phyloP scores from a whole-genome alignment of 2,329 filamentous ascomycete species.

The Penicillium sp. region DNA sequence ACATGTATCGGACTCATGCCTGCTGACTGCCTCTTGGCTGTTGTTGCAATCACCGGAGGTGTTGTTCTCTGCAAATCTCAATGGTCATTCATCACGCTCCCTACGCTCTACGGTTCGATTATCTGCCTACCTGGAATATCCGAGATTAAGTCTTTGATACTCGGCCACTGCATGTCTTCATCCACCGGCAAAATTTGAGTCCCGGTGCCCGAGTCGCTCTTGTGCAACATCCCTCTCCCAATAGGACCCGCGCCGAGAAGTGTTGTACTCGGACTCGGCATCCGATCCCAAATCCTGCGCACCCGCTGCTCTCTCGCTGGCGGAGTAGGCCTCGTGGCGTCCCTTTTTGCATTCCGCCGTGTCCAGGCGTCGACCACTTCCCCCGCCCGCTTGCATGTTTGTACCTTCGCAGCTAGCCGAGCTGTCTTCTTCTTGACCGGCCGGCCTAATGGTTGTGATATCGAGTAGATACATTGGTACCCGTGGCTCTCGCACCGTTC shows the following conservation, averaged over 20 bases:
- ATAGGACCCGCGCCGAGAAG: not conserved
- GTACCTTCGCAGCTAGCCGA: not conserved
- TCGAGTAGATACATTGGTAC: conserved; percentile 36
- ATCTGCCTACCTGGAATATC: conserved; percentile 2
- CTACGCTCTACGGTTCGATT: not conserved
- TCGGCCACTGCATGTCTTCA: not conserved
- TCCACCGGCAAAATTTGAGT: conserved; percentile 1
- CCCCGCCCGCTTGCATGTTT: not conserved
- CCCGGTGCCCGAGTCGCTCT: not conserved
- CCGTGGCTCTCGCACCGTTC: conserved; percentile 36
- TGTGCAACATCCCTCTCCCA: not conserved
- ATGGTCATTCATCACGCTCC: not conserved
- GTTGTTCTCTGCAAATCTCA: not conserved
- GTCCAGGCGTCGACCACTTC: not conserved
- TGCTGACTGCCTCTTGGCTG: not conserved
- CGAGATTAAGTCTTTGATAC: not conserved
- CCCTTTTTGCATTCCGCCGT: not conserved
- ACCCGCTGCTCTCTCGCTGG: not conserved
- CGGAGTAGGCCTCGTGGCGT: not conserved
- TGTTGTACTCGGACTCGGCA: not conserved
- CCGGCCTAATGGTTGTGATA: conserved; percentile 35
- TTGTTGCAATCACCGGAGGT: not conserved
- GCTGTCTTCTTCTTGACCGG: conserved; percentile 33
- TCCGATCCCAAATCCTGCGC: not conserved
- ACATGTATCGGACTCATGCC: not conserved